Conservation (phyloP, 1,139 yeast genomes). For the Yamadazyma aaseri region DNA sequence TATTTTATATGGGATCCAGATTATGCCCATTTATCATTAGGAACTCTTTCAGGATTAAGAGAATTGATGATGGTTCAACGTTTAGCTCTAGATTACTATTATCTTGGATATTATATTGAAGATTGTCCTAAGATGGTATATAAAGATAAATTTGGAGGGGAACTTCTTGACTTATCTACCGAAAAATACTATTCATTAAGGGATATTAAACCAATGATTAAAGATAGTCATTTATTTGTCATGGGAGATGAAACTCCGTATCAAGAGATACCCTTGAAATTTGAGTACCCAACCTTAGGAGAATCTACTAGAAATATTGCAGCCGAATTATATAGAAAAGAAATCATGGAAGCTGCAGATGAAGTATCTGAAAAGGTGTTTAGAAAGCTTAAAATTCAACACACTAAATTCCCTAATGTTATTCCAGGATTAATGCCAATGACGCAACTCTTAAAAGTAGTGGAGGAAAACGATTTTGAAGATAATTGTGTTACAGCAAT, state of each 20-base stretch:
- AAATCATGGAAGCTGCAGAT: conserved; percentile 23
- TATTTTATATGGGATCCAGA: conserved; percentile 91
- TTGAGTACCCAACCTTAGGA: conserved; percentile 7
- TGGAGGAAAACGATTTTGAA: conserved; percentile 15
- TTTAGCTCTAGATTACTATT: conserved; percentile 51
- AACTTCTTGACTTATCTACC: conserved; percentile 54
- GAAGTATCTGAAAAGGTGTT: conserved; percentile 21
- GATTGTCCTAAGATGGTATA: conserved; percentile 83
- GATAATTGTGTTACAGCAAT: conserved; percentile 13
- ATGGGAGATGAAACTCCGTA: conserved; percentile 19
- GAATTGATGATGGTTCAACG: conserved; percentile 58
- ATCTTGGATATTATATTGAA: conserved; percentile 75
- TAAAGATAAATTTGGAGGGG: conserved; percentile 77
- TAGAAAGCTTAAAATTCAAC: conserved; percentile 5
- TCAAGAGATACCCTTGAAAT: conserved; percentile 6
- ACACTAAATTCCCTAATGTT: conserved; percentile 35
- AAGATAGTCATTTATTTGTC: conserved; percentile 44
- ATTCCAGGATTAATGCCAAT: conserved; percentile 55
- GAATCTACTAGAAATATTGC: conserved; percentile 24
- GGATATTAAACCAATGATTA: conserved; percentile 27
- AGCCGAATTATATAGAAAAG: conserved; percentile 31
- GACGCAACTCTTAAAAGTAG: conserved; percentile 30
- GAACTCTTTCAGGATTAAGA: conserved; percentile 72
- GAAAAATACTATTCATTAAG: conserved; percentile 45
- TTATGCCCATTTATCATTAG: conserved; percentile 66